Percentiles rank a stretch among this genome's conserved stretches.
Conservation (phyloP, 129 eudicot genomes). For the Pittosporum tobira region DNA sequence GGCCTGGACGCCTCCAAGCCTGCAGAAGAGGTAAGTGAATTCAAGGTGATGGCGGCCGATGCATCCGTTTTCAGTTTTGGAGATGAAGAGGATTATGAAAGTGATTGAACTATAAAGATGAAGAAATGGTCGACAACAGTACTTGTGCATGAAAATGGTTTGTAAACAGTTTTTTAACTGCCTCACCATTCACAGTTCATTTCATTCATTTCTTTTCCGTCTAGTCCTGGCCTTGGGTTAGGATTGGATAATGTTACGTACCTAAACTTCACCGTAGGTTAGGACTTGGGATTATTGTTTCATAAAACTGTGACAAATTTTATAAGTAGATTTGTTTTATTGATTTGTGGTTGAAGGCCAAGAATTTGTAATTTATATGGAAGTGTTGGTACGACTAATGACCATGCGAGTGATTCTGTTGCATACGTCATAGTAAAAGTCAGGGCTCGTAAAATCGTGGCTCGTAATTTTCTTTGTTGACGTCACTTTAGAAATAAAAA, state of each 20-base stretch:
- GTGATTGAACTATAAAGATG: constrained; percentile 40
- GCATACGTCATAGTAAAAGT: too few relatives aligned
- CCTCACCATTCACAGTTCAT: background rate
- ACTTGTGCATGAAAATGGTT: constrained; percentile 27
- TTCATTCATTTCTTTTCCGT: constrained; percentile 17
- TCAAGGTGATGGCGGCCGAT: constrained; percentile 99
- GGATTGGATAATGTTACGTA: background rate
- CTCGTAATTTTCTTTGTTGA: too few relatives aligned
- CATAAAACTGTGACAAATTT: background rate
- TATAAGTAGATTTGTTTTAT: constrained; percentile 5
- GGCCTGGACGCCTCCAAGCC: constrained; percentile 23
- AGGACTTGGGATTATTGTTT: background rate
- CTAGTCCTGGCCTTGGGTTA: background rate
- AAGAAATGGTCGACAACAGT: background rate
- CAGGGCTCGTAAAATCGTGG: too few relatives aligned
- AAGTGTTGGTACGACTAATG: background rate
- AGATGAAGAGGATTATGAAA: constrained; percentile 86
- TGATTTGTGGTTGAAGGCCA: background rate
- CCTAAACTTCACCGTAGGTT: background rate
- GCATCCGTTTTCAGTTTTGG: constrained; percentile 93
- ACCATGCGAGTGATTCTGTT: too few relatives aligned
- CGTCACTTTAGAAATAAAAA: too few relatives aligned
- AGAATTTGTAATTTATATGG: background rate
- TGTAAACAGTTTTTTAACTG: constrained; percentile 5
- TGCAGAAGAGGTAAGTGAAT: constrained; percentile 64